Percentiles rank a stretch among this genome's conserved stretches.
These are phyloP conservation scores for Yamadazyma kanchanaburiensis DNA, from an alignment of 1,139 yeast genomes.

Conservation along the genomic window DNA sequence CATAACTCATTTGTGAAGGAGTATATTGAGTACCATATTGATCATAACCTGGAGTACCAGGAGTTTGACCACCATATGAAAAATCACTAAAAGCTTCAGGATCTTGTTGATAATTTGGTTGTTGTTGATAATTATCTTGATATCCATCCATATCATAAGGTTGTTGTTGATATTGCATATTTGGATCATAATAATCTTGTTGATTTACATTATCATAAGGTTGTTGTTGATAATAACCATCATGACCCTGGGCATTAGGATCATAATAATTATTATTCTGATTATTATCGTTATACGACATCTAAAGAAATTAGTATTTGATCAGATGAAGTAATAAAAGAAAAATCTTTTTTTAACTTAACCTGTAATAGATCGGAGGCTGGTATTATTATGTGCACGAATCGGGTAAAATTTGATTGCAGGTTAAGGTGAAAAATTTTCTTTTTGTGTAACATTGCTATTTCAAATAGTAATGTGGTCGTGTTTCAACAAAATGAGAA, in stretches of 20 bases:
- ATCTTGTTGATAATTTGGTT: conserved; percentile 51
- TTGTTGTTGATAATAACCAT: conserved; percentile 48
- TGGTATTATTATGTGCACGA: conserved; percentile 3
- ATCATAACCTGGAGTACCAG: conserved; percentile 66
- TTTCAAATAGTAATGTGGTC: background rate
- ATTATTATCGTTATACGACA: conserved; percentile 53
- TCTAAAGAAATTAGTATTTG: conserved; percentile 19
- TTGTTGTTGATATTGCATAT: conserved; percentile 54
- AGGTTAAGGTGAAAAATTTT: conserved; percentile 5
- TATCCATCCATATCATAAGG: conserved; percentile 49
- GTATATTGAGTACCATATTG: conserved; percentile 80
- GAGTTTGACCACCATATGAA: conserved; percentile 69
- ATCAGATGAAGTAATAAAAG: conserved; percentile 1
- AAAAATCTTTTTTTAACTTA: conserved; percentile 1
- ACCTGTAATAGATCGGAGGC: conserved; percentile 4
- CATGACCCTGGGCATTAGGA: conserved; percentile 40
- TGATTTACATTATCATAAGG: conserved; percentile 33
- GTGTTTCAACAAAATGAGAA: background rate
- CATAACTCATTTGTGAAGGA: conserved; percentile 76
- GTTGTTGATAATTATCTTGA: conserved; percentile 44
- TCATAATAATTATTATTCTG: conserved; percentile 46
- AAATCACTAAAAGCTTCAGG: conserved; percentile 80
- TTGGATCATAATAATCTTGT: conserved; percentile 44
- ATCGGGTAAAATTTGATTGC: conserved; percentile 4
- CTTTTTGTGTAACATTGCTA: conserved; percentile 4